Percentiles rank a stretch among this genome's conserved stretches.
phyloP scores from a whole-genome alignment of 805 yeast species.

The Candida maesae region DNA sequence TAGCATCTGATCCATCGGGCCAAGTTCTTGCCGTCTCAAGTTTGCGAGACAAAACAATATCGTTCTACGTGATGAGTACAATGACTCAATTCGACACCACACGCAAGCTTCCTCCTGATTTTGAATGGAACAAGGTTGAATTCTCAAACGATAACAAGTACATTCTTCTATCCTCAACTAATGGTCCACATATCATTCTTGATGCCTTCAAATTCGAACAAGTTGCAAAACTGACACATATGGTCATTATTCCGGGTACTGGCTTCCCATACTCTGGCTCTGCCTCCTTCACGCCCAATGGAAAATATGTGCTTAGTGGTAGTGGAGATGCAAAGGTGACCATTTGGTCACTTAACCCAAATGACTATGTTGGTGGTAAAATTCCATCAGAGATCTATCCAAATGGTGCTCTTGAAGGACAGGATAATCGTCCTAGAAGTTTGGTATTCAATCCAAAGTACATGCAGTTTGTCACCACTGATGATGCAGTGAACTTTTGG shows the following conservation, averaged over 20 bases:
- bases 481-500: slow-evolving; percentile 23
- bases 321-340: slow-evolving; percentile 44
- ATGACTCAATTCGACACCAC: slow-evolving; percentile 38
- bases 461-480: slow-evolving; percentile 25
- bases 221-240: slow-evolving; percentile 45
- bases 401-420: slow-evolving; percentile 16
- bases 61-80: slow-evolving; percentile 58
- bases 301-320: slow-evolving; percentile 57
- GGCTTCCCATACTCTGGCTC: slow-evolving; percentile 50
- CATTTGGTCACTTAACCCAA: slow-evolving; percentile 50
- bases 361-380: slow-evolving; percentile 21
- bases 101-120: slow-evolving; percentile 35
- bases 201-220: slow-evolving; percentile 68
- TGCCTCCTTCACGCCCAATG: slow-evolving; percentile 64
- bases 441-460: slow-evolving; percentile 39
- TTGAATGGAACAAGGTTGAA: slow-evolving; percentile 62
- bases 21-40: slow-evolving; percentile 70
- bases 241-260: slow-evolving; percentile 36
- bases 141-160: slow-evolving; percentile 75
- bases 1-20: slow-evolving; percentile 84
- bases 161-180: slow-evolving; percentile 54
- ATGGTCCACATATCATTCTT: slow-evolving; percentile 53
- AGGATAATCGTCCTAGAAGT: slow-evolving; percentile 37
- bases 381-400: slow-evolving; percentile 26
- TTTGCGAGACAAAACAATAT: slow-evolving; percentile 39